These are phyloP conservation scores for Saussurea involucrata DNA, from an alignment of 129 eudicot genomes.

Conservation along the genomic window DNA sequence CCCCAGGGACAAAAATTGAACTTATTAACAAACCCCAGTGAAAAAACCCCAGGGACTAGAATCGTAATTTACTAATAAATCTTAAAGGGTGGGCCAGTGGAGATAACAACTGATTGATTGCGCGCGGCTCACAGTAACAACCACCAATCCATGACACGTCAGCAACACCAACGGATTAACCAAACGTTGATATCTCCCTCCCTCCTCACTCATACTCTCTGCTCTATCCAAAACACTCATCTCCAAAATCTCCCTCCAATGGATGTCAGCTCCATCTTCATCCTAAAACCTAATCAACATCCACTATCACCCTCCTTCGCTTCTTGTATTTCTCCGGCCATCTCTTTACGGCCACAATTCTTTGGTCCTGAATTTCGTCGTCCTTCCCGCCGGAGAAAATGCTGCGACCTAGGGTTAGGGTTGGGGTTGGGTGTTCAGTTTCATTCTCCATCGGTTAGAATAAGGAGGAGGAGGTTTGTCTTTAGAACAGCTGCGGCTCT, in stretches of 20 bases:
- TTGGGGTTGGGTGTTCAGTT: slow-evolving; percentile 32
- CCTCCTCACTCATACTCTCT: slow-evolving; percentile 14
- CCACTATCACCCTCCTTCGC: slow-evolving; percentile 33
- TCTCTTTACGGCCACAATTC: slow-evolving; percentile 36
- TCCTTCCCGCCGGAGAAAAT: slow-evolving; percentile 54
- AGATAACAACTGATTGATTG: slow-evolving; percentile 33
- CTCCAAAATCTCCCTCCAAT: slow-evolving; percentile 24
- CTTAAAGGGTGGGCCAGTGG: slow-evolving; percentile 1
- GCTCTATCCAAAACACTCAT: slow-evolving; percentile 30
- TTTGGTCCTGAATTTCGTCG: slow-evolving; percentile 37
- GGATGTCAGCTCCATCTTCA: slow-evolving; percentile 53
- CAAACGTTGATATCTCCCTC: slow-evolving; percentile 12
- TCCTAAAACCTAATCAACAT: slow-evolving; percentile 39
- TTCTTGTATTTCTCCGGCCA: slow-evolving; percentile 38
- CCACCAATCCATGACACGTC: slow-evolving; percentile 35
- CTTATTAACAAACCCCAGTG: no score
- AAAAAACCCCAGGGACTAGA: no score
- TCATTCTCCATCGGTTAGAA: slow-evolving; percentile 5
- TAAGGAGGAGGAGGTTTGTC: slow-evolving; percentile 16
- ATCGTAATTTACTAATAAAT: no score
- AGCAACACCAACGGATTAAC: slow-evolving; percentile 25
- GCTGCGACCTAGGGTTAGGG: slow-evolving; percentile 39
- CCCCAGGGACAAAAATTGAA: no score
- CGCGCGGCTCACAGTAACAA: slow-evolving; percentile 15
- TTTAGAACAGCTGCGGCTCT: slow-evolving; percentile 52